phyloP scores from a whole-genome alignment of 2,329 filamentous ascomycete genomes.

The Onygena corvina region DNA sequence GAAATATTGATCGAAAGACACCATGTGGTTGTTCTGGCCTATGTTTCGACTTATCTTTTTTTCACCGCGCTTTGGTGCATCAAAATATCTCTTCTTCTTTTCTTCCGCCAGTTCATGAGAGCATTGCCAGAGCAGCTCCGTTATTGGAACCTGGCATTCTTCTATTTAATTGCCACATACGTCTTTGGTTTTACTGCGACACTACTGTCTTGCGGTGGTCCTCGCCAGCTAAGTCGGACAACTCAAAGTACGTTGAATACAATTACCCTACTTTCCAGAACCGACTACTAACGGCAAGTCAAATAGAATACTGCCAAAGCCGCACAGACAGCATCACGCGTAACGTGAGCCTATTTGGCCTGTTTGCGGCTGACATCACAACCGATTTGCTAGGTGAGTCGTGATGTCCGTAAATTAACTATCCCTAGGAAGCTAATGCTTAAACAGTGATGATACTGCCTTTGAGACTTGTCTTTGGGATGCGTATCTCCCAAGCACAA shows the following conservation, averaged over 20 bases:
- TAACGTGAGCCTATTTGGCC: constrained; percentile 12
- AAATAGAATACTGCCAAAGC: constrained; percentile 5
- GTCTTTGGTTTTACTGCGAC: constrained; percentile 8
- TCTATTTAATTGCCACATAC: constrained; percentile 7
- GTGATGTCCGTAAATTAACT: neutral
- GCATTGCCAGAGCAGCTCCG: constrained; percentile 9
- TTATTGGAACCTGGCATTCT: constrained; percentile 5
- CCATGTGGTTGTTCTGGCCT: constrained; percentile 2
- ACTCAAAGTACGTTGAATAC: neutral
- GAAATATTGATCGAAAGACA: constrained; percentile 1
- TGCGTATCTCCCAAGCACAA: constrained; percentile 20
- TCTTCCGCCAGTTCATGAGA: constrained; percentile 12
- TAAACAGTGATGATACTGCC: constrained; percentile 24
- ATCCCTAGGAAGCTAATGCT: neutral
- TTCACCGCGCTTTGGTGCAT: constrained; percentile 5
- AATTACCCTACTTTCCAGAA: neutral
- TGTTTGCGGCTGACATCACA: constrained; percentile 16
- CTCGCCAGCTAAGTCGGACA: neutral
- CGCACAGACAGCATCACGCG: constrained; percentile 4
- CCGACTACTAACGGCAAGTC: neutral
- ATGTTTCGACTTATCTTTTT: constrained; percentile 7
- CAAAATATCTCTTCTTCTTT: constrained; percentile 13
- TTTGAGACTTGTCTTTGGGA: constrained; percentile 20
- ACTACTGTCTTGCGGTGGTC: constrained; percentile 10
- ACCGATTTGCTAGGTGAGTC: constrained; percentile 20